Base-by-base conservation (phyloP, 768 basidiomycete species). In the Termitomyces eurrhizus region DNA sequence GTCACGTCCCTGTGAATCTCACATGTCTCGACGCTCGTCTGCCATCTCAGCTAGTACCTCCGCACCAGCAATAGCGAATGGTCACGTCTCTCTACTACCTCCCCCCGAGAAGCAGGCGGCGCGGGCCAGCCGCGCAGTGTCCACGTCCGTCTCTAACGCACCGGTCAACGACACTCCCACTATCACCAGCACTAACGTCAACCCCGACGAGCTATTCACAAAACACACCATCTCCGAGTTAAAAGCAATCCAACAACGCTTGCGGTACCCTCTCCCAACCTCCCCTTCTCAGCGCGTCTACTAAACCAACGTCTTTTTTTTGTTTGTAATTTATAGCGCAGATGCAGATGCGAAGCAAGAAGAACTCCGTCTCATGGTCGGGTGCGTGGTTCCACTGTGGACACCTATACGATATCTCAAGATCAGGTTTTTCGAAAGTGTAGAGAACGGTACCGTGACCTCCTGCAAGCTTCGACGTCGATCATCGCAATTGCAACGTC, bases 321-420 rank as follows among this genome's bases (percentile, higher is more conserved):
- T 14, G 11, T 59, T 92, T n/a, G 8, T 58, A 93, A 9, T 59
- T 92, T n/a, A 7, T 58, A 93, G 92, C 71, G 75, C 81, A 16
- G 92, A 93, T 75, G 92, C 92, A 0, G 90, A 93, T 69, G 87
- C 85, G 48, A 93, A 94, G 72, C 89, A 92, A 67, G 90, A 93
- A 70, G 92, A 94, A 68, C 80, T 94, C 48, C 82, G 92, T 67
- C 78, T 90, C 49, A 94, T 93, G 92, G 92, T 94, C 74, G 92
- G 92, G 92, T 94, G 77, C 83, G 92, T 87, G 51, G 64, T 48
- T 60, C 37, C 52, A n/a, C 46, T 56, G 18, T 29, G 14, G 37
- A 36, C 35, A 36, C 39, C 44, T 11, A 26, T 59, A 41, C 57
- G 58, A 58, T 62, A 60, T 59, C 52, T 65, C 64, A 60, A 67